Base-by-base conservation (phyloP, 2,329 filamentous ascomycete species). In the Eutypa lata region DNA sequence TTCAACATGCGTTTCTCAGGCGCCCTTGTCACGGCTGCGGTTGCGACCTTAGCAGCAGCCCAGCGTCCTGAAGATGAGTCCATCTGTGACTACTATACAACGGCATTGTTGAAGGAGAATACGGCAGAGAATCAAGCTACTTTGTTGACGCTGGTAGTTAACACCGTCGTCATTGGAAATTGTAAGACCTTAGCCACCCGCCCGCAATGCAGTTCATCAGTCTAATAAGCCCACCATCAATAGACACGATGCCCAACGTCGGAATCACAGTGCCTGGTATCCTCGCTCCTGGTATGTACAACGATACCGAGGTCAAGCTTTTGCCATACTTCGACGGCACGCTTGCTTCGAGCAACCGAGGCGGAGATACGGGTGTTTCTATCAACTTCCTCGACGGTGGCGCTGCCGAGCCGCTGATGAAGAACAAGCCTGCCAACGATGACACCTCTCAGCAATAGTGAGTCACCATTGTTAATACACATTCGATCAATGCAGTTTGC, bases 71-170 rank as follows among this genome's bases (percentile, higher is more conserved):
- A 64, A 13, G 73, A 79, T 60, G 73, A 65, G 2, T 76, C 79
- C 54, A 79, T 86, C 59, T 86, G 83, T 68, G 82, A 86, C 70
- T 83, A 84, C 68, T 86, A 86, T 69, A 84, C 82, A 33, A 81
- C 73, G 3, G 76, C 78, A n/a, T 66, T 85, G 11, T 72, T 85
- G 50, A 79, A 74, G 65, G 72, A 82, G 38, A 86, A 84, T 71
- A 84, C 77, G 37, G 78, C 79, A 18, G 75, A 71, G 28, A 85
- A 83, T 65, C 82, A 87, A 65, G 69, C 74, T 50, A 78, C 74
- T 1, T 71, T 86, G 2, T 60, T 86, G 61, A 82, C 77, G 2
- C 69, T 81, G 1, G 66, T 86, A 3, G 81, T 86, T 61, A 86
- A 86, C 68, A 85, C 81, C 7, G 83, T 78, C 19, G 80, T 86